Evolutionary conservation across 2,329 filamentous ascomycete species (phyloP).

Genomic region (Berkeleyomyces rouxiae): DNA sequence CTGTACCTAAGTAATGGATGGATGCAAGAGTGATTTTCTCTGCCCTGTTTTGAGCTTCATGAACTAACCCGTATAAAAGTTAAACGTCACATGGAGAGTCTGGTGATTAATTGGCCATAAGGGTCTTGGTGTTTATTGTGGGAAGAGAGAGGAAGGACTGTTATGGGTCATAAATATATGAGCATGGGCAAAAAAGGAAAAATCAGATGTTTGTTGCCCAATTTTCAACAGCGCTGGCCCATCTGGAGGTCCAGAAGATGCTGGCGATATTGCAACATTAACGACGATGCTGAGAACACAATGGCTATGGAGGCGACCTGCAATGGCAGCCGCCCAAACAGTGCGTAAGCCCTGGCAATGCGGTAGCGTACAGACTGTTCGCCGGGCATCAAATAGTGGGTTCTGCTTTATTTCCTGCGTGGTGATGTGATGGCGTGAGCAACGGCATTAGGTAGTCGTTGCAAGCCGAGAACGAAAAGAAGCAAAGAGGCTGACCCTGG

Average conservation of each 20-base stretch:
- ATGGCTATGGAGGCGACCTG: not conserved
- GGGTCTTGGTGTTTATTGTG: too few relatives aligned
- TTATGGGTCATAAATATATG: constrained; percentile 5
- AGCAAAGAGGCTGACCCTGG: too few relatives aligned
- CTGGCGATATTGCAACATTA: not conserved
- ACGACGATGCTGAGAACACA: not conserved
- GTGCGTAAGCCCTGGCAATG: not conserved
- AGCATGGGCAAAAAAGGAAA: not conserved
- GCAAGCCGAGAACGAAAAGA: too few relatives aligned
- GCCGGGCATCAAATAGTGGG: not conserved
- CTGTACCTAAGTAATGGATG: not conserved
- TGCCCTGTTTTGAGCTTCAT: not conserved
- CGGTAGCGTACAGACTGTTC: not conserved
- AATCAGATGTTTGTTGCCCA: not conserved
- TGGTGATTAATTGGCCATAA: too few relatives aligned
- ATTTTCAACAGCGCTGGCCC: not conserved
- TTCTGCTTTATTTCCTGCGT: not conserved
- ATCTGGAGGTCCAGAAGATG: not conserved
- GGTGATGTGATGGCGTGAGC: too few relatives aligned
- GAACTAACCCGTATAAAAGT: too few relatives aligned
- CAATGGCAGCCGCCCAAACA: not conserved
- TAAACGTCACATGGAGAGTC: too few relatives aligned
- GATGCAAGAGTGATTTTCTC: not conserved
- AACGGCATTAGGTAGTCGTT: too few relatives aligned
- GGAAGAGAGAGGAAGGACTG: too few relatives aligned